Percentiles rank a stretch among this genome's conserved stretches.
These are phyloP conservation scores for Colletotrichum magnum DNA, from an alignment of 2,329 filamentous ascomycete genomes.

Conservation along the genomic window DNA sequence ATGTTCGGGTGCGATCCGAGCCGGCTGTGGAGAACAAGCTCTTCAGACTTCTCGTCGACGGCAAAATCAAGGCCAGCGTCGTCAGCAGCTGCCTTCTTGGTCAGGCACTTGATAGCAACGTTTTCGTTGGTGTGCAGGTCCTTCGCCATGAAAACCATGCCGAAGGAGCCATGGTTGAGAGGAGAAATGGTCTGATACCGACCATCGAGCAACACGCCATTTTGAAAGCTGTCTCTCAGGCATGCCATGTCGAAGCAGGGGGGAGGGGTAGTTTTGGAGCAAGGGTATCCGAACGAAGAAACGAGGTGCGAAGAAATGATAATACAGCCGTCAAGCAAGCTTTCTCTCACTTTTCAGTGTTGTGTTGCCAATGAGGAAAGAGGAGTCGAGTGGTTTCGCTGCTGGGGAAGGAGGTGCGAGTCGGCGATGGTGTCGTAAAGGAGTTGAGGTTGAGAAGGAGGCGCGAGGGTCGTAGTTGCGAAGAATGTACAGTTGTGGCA, in stretches of 20 bases:
- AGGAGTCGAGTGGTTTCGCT: background rate
- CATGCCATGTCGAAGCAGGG: conserved; percentile 76
- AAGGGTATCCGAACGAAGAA: conserved; percentile 37
- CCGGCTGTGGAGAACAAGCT: conserved; percentile 82
- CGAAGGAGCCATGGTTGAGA: conserved; percentile 98
- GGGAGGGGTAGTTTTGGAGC: conserved; percentile 42
- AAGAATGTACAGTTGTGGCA: conserved; percentile 37
- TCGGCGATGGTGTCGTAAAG: background rate
- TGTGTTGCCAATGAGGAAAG: conserved; percentile 19
- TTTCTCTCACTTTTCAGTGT: conserved; percentile 8
- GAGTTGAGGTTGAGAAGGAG: conserved; percentile 2
- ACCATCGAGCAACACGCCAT: conserved; percentile 85
- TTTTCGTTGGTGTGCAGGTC: conserved; percentile 82
- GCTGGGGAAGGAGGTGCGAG: background rate
- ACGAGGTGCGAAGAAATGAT: conserved; percentile 25
- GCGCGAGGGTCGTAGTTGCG: conserved; percentile 10
- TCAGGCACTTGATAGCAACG: conserved; percentile 97
- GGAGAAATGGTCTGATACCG: conserved; percentile 93
- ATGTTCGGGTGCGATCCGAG: conserved; percentile 89
- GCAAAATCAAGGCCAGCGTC: conserved; percentile 75
- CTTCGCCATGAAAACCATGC: conserved; percentile 95
- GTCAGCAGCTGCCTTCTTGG: conserved; percentile 79
- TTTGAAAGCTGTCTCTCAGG: conserved; percentile 84
- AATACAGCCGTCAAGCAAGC: conserved; percentile 29
- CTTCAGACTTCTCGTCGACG: conserved; percentile 86